Evolutionary conservation across 2,329 filamentous ascomycete genomes (phyloP).

Genomic region (Exophiala bonariae): DNA sequence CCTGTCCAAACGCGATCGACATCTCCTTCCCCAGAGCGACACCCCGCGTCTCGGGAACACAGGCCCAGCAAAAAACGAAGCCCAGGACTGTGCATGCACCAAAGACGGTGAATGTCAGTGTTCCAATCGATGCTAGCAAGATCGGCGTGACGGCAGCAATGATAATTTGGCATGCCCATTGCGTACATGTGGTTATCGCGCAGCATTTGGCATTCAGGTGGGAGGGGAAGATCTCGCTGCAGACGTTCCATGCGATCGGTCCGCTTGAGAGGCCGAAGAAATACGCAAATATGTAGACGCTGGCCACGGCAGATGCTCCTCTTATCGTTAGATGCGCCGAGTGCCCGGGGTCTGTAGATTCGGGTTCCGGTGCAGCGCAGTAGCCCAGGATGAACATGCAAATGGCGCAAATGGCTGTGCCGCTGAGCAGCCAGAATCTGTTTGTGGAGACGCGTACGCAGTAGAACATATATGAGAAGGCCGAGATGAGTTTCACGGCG

Average conservation of each 20-base stretch:
- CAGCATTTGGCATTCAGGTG: constrained; percentile 15
- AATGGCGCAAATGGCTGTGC: constrained; percentile 13
- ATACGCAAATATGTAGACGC: constrained; percentile 19
- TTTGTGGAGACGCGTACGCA: constrained; percentile 17
- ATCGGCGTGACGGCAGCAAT: constrained; percentile 17
- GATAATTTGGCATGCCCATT: constrained; percentile 21
- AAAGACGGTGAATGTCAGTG: constrained; percentile 16
- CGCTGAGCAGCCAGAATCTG: constrained; percentile 18
- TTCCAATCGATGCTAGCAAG: constrained; percentile 18
- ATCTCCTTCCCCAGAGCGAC: constrained; percentile 16
- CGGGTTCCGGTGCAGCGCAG: constrained; percentile 7
- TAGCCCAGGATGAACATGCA: constrained; percentile 19
- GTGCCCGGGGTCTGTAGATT: not conserved
- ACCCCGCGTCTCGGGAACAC: constrained; percentile 18
- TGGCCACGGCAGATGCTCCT: constrained; percentile 10
- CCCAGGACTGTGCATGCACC: constrained; percentile 8
- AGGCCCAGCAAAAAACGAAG: constrained; percentile 13
- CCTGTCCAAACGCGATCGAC: constrained; percentile 10
- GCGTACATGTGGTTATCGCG: constrained; percentile 19
- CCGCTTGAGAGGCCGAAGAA: constrained; percentile 19
- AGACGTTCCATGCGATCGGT: constrained; percentile 22
- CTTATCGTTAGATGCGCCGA: not conserved
- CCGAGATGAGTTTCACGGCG: constrained; percentile 13
- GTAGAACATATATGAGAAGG: constrained; percentile 17
- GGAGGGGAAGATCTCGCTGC: constrained; percentile 20